phyloP scores from a whole-genome alignment of 2,329 filamentous ascomycete genomes.

The Clarireedia homoeocarpa region DNA sequence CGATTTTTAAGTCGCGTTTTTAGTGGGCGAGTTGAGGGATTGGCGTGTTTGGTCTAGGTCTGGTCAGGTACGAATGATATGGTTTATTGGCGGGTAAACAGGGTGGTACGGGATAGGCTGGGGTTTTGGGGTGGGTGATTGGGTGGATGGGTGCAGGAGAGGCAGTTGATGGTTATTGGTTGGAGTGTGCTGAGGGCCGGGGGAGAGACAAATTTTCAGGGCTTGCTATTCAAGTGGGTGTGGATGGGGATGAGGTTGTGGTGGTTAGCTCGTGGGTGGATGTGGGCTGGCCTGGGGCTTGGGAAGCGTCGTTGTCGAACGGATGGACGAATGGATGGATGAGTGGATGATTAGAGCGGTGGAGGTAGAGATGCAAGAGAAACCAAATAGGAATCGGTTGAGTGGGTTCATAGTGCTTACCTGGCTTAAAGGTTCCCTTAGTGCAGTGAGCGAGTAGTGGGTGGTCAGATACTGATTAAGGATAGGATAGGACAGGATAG shows the following conservation, averaged over 20 bases:
- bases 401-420: conserved; percentile 3
- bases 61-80: not conserved
- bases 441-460: not conserved
- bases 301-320: not conserved
- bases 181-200: not conserved
- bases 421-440: not conserved
- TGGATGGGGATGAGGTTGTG: no score
- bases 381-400: not conserved
- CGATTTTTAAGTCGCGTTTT: not conserved
- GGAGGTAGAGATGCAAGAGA: not conserved
- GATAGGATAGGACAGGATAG: not conserved
- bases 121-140: not conserved
- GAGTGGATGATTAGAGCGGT: not conserved
- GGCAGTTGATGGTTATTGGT: not conserved
- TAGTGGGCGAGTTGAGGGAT: not conserved
- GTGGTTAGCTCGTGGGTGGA: no score
- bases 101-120: not conserved
- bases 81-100: not conserved
- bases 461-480: not conserved
- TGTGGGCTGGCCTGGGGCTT: not conserved
- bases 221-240: no score
- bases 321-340: no score
- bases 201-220: no score
- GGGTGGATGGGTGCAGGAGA: not conserved
- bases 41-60: not conserved